Percentiles rank a stretch among this genome's conserved stretches.
Conservation (phyloP, 805 yeast genomes). For the Starmerella apis region DNA sequence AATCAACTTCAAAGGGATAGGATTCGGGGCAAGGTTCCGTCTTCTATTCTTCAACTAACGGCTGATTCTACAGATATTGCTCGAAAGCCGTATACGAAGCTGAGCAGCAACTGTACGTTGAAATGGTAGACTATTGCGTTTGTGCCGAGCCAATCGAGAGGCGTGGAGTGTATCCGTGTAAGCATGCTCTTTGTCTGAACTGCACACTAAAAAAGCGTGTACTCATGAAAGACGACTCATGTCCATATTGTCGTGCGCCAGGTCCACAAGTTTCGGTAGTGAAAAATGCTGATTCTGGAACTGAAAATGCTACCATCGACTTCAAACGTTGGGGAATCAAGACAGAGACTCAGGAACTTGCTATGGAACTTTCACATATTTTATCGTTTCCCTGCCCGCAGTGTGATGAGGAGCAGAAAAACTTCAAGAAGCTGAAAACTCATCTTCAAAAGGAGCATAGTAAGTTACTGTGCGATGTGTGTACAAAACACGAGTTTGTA, state of each 20-base stretch:
- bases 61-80: not conserved
- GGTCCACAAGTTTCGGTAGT: slow-evolving; percentile 44
- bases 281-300: slow-evolving; percentile 34
- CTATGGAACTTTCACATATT: slow-evolving; percentile 47
- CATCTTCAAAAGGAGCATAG: slow-evolving; percentile 60
- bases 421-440: slow-evolving; percentile 44
- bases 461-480: slow-evolving; percentile 58
- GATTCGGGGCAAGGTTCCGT: slow-evolving; percentile 2
- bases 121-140: slow-evolving; percentile 48
- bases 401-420: slow-evolving; percentile 32
- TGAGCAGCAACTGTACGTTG: not conserved
- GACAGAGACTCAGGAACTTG: slow-evolving; percentile 30
- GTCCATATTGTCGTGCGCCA: slow-evolving; percentile 77
- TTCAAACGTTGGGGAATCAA: slow-evolving; percentile 15
- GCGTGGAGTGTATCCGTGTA: slow-evolving; percentile 70
- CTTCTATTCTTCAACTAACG: not conserved
- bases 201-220: slow-evolving; percentile 81
- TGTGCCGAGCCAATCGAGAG: slow-evolving; percentile 66
- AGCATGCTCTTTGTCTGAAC: slow-evolving; percentile 69
- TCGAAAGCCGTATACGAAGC: slow-evolving; percentile 1
- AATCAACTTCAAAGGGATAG: not conserved
- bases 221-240: slow-evolving; percentile 57
- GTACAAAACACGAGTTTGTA: slow-evolving; percentile 65
- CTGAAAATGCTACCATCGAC: slow-evolving; percentile 33
- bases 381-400: slow-evolving; percentile 32